phyloP scores from a whole-genome alignment of 1,139 yeast genomes.

The Saccharomyces hybrid region DNA sequence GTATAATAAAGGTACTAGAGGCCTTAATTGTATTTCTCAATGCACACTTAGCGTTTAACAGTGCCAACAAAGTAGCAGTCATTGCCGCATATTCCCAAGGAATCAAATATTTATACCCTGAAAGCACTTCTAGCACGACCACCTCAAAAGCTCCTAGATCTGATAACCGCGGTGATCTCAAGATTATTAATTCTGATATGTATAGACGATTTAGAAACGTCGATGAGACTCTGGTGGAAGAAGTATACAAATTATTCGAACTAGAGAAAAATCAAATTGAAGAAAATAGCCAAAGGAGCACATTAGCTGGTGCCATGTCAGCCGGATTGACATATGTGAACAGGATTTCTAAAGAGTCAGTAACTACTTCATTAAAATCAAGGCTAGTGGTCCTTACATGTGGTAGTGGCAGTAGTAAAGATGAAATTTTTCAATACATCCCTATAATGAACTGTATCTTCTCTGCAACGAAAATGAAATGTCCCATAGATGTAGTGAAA shows the following conservation, averaged over 20 bases:
- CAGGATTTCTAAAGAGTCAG: slow-evolving; percentile 42
- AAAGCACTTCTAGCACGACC: slow-evolving; percentile 8
- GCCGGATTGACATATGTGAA: slow-evolving; percentile 71
- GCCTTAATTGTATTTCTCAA: slow-evolving; percentile 42
- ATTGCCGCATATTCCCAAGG: slow-evolving; percentile 70
- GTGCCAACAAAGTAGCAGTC: slow-evolving; percentile 77
- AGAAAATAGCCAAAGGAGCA: slow-evolving; percentile 32
- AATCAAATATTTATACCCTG: slow-evolving; percentile 67
- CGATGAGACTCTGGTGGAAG: slow-evolving; percentile 67
- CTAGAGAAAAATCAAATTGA: slow-evolving; percentile 22
- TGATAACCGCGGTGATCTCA: slow-evolving; percentile 15
- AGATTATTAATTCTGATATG: slow-evolving; percentile 44
- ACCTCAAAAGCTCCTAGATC: slow-evolving; percentile 9
- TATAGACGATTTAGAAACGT: slow-evolving; percentile 79
- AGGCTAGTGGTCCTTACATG: slow-evolving; percentile 56
- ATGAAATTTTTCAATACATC: slow-evolving; percentile 73
- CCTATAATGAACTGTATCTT: slow-evolving; percentile 94
- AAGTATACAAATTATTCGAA: slow-evolving; percentile 43
- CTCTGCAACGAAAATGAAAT: slow-evolving; percentile 88
- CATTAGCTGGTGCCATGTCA: slow-evolving; percentile 66
- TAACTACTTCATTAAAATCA: slow-evolving; percentile 54
- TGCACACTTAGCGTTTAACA: slow-evolving; percentile 80
- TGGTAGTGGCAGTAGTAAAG: slow-evolving; percentile 57
- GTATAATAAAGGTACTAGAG: slow-evolving; percentile 24
- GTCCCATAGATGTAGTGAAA: slow-evolving; percentile 86